A percentile compares a stretch with the other conserved stretches of the same genome.
These are phyloP conservation scores for Penicillium brasilianum DNA, from an alignment of 2,329 filamentous ascomycete genomes.

Conservation along the genomic window DNA sequence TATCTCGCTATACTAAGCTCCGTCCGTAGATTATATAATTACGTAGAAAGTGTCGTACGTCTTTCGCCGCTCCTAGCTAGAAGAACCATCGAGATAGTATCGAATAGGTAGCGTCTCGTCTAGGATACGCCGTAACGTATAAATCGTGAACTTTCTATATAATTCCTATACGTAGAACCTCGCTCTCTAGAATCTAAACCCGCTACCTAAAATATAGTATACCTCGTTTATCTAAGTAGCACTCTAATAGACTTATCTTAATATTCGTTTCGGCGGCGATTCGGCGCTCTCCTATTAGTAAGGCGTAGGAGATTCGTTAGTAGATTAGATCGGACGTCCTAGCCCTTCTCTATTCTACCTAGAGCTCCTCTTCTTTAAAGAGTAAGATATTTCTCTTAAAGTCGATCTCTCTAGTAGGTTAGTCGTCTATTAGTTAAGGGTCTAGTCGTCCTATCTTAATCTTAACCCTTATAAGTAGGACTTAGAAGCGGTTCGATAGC, in stretches of 20 bases:
- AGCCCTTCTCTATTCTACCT: background rate
- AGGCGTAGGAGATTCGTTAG: background rate
- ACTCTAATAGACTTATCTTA: slow-evolving; percentile 1
- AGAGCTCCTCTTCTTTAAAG: background rate
- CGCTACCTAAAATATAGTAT: background rate
- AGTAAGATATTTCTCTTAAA: background rate
- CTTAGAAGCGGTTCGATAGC: background rate
- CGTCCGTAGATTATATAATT: slow-evolving; percentile 7
- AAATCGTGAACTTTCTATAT: slow-evolving; percentile 4
- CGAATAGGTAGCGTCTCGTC: background rate
- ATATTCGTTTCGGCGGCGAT: background rate
- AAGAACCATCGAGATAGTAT: slow-evolving; percentile 6
- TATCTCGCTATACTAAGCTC: slow-evolving; percentile 5
- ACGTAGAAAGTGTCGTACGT: background rate
- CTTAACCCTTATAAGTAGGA: background rate
- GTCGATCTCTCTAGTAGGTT: background rate
- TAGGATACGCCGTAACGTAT: background rate
- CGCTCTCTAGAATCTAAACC: background rate
- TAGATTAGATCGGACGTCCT: background rate
- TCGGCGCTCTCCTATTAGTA: background rate
- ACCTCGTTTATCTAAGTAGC: background rate
- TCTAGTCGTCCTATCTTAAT: background rate
- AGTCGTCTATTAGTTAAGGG: no score
- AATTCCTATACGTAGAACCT: background rate
- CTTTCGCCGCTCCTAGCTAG: background rate